Conservation (phyloP, 2,329 filamentous ascomycete genomes). For the Diplodia sapinea region DNA sequence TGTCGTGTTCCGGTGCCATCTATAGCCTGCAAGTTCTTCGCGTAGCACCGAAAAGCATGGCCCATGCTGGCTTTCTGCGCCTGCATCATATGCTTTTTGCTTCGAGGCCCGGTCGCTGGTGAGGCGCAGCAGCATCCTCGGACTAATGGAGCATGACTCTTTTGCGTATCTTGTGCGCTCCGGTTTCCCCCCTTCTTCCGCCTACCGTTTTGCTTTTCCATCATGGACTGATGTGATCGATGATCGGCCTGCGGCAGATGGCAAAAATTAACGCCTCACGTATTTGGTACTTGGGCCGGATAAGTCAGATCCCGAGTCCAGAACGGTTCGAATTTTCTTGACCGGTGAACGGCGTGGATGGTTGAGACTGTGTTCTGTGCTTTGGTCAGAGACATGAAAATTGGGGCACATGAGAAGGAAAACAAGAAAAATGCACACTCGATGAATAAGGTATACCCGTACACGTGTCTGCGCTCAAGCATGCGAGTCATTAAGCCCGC, state of each 20-base stretch:
- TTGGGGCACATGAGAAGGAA: neutral
- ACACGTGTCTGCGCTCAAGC: neutral
- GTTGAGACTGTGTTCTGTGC: neutral
- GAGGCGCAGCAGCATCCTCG: neutral
- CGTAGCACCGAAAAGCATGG: neutral
- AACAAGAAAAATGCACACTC: neutral
- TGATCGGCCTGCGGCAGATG: neutral
- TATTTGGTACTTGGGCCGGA: neutral
- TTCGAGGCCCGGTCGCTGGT: neutral
- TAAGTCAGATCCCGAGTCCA: neutral
- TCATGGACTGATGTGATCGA: neutral
- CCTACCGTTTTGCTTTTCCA: neutral
- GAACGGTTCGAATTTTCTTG: neutral
- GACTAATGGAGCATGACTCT: neutral
- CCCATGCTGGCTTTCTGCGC: neutral
- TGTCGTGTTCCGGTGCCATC: neutral
- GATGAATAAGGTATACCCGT: neutral
- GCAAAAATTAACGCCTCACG: neutral
- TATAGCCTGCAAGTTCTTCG: neutral
- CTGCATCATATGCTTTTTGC: neutral
- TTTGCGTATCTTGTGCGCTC: neutral
- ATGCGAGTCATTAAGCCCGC: neutral
- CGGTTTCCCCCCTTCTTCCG: neutral
- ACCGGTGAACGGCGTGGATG: neutral
- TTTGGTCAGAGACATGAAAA: neutral